Evolutionary conservation across 2,329 filamentous ascomycete species (phyloP).

Genomic region (Capronia americana): DNA sequence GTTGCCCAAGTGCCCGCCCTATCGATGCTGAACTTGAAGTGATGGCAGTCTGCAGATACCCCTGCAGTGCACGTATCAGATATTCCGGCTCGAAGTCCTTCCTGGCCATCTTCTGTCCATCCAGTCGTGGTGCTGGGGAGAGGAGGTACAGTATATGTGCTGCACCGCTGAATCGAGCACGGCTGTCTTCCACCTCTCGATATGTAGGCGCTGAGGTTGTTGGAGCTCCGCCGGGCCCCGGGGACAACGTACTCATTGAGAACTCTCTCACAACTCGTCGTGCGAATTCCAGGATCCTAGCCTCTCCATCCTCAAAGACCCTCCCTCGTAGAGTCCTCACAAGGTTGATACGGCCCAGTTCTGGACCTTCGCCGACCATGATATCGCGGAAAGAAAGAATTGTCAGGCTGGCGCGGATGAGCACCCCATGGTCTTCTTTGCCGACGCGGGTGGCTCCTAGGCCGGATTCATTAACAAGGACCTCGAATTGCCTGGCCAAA

Average conservation of each 20-base stretch:
- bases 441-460: constrained; percentile 45
- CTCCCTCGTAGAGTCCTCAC: constrained; percentile 73
- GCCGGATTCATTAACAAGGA: constrained; percentile 76
- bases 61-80: constrained; percentile 77
- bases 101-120: constrained; percentile 51
- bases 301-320: constrained; percentile 74
- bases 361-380: constrained; percentile 74
- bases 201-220: constrained; percentile 52
- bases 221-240: constrained; percentile 30
- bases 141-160: constrained; percentile 79
- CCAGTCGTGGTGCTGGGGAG: constrained; percentile 64
- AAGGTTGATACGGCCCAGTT: constrained; percentile 74
- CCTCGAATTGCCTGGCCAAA: constrained; percentile 83
- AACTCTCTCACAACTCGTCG: constrained; percentile 86
- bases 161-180: constrained; percentile 74
- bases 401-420: constrained; percentile 82
- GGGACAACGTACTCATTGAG: constrained; percentile 67
- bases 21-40: constrained; percentile 79
- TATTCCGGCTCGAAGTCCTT: constrained; percentile 68
- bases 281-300: constrained; percentile 72
- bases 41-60: constrained; percentile 80
- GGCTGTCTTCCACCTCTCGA: constrained; percentile 74
- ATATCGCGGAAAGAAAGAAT: constrained; percentile 74
- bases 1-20: constrained; percentile 74
- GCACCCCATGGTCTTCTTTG: constrained; percentile 75